phyloP scores from a whole-genome alignment of 306 rosid genomes.

The Begonia loranthoides region DNA sequence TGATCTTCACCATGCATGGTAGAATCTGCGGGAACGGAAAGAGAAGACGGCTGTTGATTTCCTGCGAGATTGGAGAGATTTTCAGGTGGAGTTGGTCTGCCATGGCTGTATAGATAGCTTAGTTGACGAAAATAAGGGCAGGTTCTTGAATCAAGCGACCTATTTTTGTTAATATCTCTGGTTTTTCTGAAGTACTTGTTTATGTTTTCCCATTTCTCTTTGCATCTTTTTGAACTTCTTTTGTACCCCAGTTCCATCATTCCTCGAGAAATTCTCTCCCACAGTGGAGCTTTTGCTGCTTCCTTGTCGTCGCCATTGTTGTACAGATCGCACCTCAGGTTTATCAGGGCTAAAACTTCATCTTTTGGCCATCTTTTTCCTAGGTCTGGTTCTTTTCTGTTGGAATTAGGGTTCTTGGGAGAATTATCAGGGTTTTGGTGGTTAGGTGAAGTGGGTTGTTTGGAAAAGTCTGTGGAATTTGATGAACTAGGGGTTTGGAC shows the following conservation, averaged over 20 bases:
- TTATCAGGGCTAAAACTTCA: constrained; percentile 68
- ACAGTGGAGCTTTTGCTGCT: constrained; percentile 41
- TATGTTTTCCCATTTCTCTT: constrained; percentile 93
- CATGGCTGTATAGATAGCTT: constrained; percentile 44
- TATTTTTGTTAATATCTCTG: constrained; percentile 51
- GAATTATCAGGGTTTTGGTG: constrained; percentile 4
- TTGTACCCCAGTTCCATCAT: constrained; percentile 64
- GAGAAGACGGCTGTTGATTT: constrained; percentile 17
- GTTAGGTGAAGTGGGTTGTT: constrained; percentile 16
- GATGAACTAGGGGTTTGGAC: constrained; percentile 37
- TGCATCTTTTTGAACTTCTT: constrained; percentile 82
- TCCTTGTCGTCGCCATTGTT: constrained; percentile 24
- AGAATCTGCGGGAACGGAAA: constrained; percentile 17
- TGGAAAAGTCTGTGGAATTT: constrained; percentile 6
- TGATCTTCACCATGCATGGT: constrained; percentile 17
- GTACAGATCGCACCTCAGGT: constrained; percentile 41
- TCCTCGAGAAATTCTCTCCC: constrained; percentile 92
- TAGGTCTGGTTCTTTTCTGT: constrained; percentile 18
- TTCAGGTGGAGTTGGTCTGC: constrained; percentile 21
- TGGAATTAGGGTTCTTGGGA: constrained; percentile 13
- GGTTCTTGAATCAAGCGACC: constrained; percentile 73
- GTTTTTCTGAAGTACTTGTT: constrained; percentile 87
- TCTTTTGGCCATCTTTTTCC: constrained; percentile 92
- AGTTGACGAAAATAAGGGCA: constrained; percentile 83
- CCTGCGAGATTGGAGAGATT: constrained; percentile 5